Conservation (phyloP, 2,329 filamentous ascomycete species). For the Claviceps capensis region DNA sequence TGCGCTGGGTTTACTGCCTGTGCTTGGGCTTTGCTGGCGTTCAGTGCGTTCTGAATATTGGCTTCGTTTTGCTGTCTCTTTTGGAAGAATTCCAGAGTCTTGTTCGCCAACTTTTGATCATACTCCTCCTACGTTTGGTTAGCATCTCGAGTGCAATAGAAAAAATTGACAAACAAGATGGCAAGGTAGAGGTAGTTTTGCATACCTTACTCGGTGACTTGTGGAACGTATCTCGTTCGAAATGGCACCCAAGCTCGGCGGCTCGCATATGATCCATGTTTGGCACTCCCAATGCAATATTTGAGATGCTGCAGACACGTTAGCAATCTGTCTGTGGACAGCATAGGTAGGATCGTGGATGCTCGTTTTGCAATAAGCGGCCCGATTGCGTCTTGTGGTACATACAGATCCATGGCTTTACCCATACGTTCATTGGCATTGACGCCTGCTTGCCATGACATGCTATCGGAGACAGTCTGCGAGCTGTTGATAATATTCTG, state of each 20-base stretch:
- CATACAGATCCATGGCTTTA: slow-evolving; percentile 30
- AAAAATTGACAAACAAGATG: neutral
- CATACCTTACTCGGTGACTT: slow-evolving; percentile 34
- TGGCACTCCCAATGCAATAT: slow-evolving; percentile 33
- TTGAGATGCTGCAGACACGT: slow-evolving; percentile 30
- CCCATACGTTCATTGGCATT: slow-evolving; percentile 26
- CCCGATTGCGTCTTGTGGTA: slow-evolving; percentile 1
- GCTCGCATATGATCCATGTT: slow-evolving; percentile 27
- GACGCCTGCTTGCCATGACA: slow-evolving; percentile 26
- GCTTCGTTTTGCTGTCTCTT: slow-evolving; percentile 37
- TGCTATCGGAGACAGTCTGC: slow-evolving; percentile 17
- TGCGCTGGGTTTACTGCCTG: slow-evolving; percentile 20
- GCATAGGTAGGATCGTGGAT: slow-evolving; percentile 14
- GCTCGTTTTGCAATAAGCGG: neutral
- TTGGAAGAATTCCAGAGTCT: slow-evolving; percentile 34
- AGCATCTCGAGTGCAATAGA: neutral
- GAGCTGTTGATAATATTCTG: slow-evolving; percentile 23
- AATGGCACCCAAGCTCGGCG: slow-evolving; percentile 27
- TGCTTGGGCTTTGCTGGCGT: slow-evolving; percentile 21
- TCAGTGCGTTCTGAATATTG: slow-evolving; percentile 32
- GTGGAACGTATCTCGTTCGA: slow-evolving; percentile 34
- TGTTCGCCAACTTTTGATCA: slow-evolving; percentile 31
- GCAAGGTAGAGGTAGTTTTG: neutral
- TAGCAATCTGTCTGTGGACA: neutral
- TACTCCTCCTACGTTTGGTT: slow-evolving; percentile 30